Base-by-base conservation (phyloP, 768 basidiomycete species). In the Russula sp. region DNA sequence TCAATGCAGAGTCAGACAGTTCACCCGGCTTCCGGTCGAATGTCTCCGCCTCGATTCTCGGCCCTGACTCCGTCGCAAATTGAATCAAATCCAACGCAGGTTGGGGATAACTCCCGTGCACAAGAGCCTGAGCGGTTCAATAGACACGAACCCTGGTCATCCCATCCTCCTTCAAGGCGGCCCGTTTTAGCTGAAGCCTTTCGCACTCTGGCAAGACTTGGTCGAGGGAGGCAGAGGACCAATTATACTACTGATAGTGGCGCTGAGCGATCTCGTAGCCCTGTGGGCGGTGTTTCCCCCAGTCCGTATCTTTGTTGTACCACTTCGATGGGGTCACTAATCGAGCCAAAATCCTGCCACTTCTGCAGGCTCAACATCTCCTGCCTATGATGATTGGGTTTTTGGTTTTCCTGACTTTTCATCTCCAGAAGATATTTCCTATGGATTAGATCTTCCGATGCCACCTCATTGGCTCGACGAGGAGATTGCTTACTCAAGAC, bases 201-300 rank as follows among this genome's bases (percentile, higher is more conserved):
- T 37, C 63, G 54, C 20, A 64, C 58, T 14, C 27, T 64, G 39
- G 54, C 58, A 37, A 59, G 63, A 40, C 53, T 64, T 51, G 59
- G 62, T 31, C 62, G 62, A 40, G 52, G 58, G 27, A 60, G 57
- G 48, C 58, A 56, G 42, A 56, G 59, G 44, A 55, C 53, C 6
- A 53, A 50, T 40, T 45, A 50, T 37, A 55, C 54, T 39, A 34
- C 48, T 27, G 63, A 55, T n/a, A 32, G 34, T 8, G 53, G 34
- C 27, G 22, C 54, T 18, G 63, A 56, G 54, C 58, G 54, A 45
- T 64, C 63, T 18, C 58, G 63, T 31, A 64, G 63, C 40, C 63
- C 63, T 5, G 58, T 11, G 31, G 32, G 58, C n/a, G 40, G 58
- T 44, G 14, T 39, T 31, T 59, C 60, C 49, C 22, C 58, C 34